A percentile compares a stretch with the other conserved stretches of the same genome.
phyloP scores from a whole-genome alignment of 306 rosid genomes.

The Boehmeria nivea region DNA sequence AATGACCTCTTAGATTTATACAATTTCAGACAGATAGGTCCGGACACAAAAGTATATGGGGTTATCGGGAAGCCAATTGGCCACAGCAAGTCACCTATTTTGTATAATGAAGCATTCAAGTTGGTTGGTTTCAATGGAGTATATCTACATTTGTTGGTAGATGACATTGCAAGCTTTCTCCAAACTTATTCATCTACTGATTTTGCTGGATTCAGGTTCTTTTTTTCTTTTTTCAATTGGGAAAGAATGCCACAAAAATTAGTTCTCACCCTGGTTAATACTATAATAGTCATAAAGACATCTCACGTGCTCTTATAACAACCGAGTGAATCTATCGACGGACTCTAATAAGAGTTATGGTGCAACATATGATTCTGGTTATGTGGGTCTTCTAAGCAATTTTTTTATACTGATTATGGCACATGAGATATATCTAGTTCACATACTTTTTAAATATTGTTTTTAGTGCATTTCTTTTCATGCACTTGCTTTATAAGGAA shows the following conservation, averaged over 20 bases:
- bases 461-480: not conserved
- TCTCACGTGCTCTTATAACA: too few relatives aligned
- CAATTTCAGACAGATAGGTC: constrained; percentile 64
- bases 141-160: constrained; percentile 74
- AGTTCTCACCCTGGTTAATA: constrained; percentile 13
- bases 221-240: not conserved
- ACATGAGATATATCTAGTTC: not conserved
- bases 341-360: too few relatives aligned
- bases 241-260: not conserved
- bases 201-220: constrained; percentile 89
- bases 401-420: not conserved
- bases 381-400: too few relatives aligned
- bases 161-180: constrained; percentile 67
- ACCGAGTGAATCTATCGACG: too few relatives aligned
- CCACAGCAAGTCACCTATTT: constrained; percentile 84
- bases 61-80: constrained; percentile 84
- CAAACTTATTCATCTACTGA: constrained; percentile 69
- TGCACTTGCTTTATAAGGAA: constrained; percentile 16
- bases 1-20: constrained; percentile 61
- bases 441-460: not conserved
- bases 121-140: constrained; percentile 64
- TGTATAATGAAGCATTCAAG: constrained; percentile 74
- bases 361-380: too few relatives aligned
- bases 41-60: constrained; percentile 78
- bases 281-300: not conserved